Base-by-base conservation (phyloP, 2,329 filamentous ascomycete genomes). In the Paracamarosporium sp. region DNA sequence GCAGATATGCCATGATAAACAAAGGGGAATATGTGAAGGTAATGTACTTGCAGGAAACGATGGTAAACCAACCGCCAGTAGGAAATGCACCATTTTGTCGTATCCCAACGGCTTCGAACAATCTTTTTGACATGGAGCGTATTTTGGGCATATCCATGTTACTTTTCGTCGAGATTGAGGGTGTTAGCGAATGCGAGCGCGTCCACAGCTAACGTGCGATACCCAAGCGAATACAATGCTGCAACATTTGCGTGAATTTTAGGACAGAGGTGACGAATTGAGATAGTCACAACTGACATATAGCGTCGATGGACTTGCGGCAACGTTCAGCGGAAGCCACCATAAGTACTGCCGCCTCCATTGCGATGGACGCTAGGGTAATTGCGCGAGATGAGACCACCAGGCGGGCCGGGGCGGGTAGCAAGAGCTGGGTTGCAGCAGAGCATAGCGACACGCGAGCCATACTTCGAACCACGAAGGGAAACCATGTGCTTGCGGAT, bases 401-500 rank as follows among this genome's bases (percentile, higher is more conserved):
- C 86, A 28, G 91, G 91, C 64, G 93, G 92, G 40, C 93, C 94
- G 60, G 94, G 93, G 54, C 93, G 92, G 67, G 93, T 97, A 51
- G 91, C 86, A 66, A 93, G 88, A 46, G 92, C 92, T 35, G 93
- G 94, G 78, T 98, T 98, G 80, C 92, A 96, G 82, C 96, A 99
- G 53, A 99, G 90, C 94, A 99, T 98, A 30, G 95, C 95, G 61
- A 99, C 95, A 56, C 95, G 92, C 58, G 95, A 99, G 60, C 95
- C 95, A 76, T 98, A 99, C 78, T 99, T 99, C 72, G 95, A 98
- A 56, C 95, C 95, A 60, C 95, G 91, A 47, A 99, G 90, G 55
- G 95, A 99, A 8, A 99, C 95, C 95, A 99, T 99, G 78, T 99
- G 95, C 85, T 98, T 98, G 68, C 86, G 90, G 69, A 99, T 96